A percentile compares a stretch with the other conserved stretches of the same genome.
Evolutionary conservation across 345 rosid species (phyloP).

Genomic region (Excoecaria agallocha): DNA sequence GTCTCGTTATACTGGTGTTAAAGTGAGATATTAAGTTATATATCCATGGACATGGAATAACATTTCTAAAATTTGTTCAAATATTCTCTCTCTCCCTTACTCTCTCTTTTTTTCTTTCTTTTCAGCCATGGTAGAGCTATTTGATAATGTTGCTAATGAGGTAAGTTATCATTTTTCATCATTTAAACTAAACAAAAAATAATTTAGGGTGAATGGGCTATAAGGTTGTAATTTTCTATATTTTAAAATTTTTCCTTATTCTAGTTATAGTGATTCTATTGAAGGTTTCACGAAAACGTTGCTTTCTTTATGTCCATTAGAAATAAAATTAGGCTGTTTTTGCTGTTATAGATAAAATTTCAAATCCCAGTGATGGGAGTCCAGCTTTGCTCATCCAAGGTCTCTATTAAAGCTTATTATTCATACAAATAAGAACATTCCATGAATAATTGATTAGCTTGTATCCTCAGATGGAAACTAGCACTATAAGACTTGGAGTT

Average conservation of each 20-base stretch:
- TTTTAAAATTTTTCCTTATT: no score
- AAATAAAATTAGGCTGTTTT: constrained; percentile 87
- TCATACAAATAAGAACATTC: no score
- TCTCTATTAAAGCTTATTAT: no score
- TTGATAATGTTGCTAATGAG: constrained; percentile 76
- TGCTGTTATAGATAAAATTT: constrained; percentile 69
- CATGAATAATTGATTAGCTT: constrained; percentile 29
- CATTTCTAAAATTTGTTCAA: no score
- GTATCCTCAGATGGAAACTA: constrained; percentile 81
- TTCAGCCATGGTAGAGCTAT: background rate
- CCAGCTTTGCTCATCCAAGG: constrained; percentile 23
- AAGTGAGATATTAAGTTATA: no score
- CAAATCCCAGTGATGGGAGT: constrained; percentile 66
- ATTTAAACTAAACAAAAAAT: constrained; percentile 25
- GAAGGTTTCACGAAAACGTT: background rate
- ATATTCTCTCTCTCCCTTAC: no score
- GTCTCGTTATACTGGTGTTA: no score
- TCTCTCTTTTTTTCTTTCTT: no score
- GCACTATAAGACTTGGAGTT: constrained; percentile 95
- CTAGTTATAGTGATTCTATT: background rate
- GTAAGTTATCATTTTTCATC: constrained; percentile 41
- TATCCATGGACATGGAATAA: no score
- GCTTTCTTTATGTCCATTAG: constrained; percentile 27
- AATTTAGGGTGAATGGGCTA: background rate
- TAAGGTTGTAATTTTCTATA: no score